Conservation (phyloP, 176 grass and related monocot species). For the Alopecurus myosuroides region DNA sequence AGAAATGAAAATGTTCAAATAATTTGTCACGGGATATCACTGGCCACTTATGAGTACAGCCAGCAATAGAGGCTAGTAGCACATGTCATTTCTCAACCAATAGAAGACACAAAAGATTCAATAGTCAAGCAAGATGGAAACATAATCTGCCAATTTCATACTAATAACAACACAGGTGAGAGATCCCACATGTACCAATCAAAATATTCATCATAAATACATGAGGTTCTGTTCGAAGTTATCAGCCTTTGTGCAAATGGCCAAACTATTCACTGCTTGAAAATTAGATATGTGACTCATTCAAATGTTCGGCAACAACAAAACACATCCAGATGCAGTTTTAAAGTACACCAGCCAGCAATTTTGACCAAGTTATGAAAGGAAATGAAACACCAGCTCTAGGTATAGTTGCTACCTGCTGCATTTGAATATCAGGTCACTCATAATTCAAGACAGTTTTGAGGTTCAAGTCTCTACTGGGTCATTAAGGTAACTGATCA, state of each 20-base stretch:
- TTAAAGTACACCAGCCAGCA: neutral
- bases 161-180: neutral
- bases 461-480: neutral
- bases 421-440: neutral
- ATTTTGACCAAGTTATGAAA: neutral
- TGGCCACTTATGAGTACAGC: neutral
- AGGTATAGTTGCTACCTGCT: neutral
- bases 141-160: slow-evolving; percentile 3
- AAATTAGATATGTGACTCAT: neutral
- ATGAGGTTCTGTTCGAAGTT: neutral
- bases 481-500: neutral
- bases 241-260: neutral
- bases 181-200: neutral
- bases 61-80: neutral
- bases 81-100: slow-evolving; percentile 16
- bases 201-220: neutral
- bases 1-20: neutral
- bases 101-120: slow-evolving; percentile 13
- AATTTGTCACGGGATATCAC: neutral
- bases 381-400: neutral
- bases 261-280: slow-evolving; percentile 1
- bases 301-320: neutral
- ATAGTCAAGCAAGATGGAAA: neutral
- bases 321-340: neutral
- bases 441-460: neutral